Percentiles rank a stretch among this genome's conserved stretches.
Conservation (phyloP, 177 flowering plant genomes). For the Telopea speciosissima region DNA sequence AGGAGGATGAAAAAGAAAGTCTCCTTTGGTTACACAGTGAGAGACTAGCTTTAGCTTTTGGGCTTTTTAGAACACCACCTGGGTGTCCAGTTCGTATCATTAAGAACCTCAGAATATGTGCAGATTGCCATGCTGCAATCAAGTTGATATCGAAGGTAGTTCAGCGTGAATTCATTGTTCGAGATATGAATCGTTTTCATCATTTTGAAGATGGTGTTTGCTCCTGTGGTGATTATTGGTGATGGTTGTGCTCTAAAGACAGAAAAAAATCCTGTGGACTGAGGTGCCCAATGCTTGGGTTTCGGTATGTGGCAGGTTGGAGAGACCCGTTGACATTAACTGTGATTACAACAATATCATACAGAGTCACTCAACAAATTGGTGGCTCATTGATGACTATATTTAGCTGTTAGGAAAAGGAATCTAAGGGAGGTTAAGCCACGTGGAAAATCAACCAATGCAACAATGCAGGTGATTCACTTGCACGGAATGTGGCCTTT, state of each 20-base stretch:
- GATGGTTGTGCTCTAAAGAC: conserved; percentile 5
- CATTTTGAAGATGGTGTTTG: too few species aligned
- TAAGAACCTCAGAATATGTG: conserved; percentile 75
- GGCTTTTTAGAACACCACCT: conserved; percentile 42
- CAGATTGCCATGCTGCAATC: conserved; percentile 70
- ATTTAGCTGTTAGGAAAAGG: not conserved
- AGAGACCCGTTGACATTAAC: not conserved
- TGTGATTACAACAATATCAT: not conserved
- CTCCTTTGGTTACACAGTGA: conserved; percentile 85
- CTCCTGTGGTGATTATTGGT: too few species aligned
- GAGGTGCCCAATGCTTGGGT: too few species aligned
- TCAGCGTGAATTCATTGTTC: conserved; percentile 59
- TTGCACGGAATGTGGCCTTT: not conserved
- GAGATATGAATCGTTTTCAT: conserved; percentile 84
- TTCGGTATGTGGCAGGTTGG: too few species aligned
- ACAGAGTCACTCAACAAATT: not conserved
- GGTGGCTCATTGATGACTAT: not conserved
- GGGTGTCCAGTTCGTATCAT: conserved; percentile 62
- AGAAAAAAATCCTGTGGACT: not conserved
- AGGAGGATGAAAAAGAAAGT: conserved; percentile 63
- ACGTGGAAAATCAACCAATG: not conserved
- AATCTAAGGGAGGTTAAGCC: not conserved
- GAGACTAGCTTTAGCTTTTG: conserved; percentile 80
- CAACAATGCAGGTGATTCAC: not conserved
- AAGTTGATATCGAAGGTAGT: conserved; percentile 58